phyloP scores from a whole-genome alignment of 805 yeast species.

The Cyberlindnera americana region DNA sequence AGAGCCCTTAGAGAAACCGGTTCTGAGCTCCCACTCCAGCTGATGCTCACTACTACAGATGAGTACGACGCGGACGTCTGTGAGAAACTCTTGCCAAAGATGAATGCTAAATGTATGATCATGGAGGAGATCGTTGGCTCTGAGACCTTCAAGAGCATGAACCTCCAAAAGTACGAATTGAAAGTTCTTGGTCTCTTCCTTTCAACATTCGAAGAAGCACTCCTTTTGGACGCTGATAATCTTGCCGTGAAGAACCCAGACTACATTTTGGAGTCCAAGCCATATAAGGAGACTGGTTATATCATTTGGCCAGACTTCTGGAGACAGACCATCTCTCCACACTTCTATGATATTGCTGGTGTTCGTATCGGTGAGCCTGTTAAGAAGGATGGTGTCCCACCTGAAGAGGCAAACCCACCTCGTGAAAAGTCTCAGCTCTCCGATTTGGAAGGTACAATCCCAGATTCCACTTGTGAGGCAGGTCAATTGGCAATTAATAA shows the following conservation, averaged over 20 bases:
- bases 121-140: conserved; percentile 36
- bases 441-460: conserved; percentile 60
- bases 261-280: conserved; percentile 42
- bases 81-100: conserved; percentile 35
- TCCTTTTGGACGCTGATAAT: conserved; percentile 46
- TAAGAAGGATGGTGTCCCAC: conserved; percentile 34
- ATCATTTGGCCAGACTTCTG: conserved; percentile 71
- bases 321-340: conserved; percentile 65
- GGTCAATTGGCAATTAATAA: conserved; percentile 69
- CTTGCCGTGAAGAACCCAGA: conserved; percentile 45
- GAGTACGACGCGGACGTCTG: conserved; percentile 45
- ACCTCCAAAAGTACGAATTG: conserved; percentile 26
- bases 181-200: conserved; percentile 40
- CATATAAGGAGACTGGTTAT: conserved; percentile 42
- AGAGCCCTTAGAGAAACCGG: conserved; percentile 40
- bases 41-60: conserved; percentile 37
- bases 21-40: conserved; percentile 40
- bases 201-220: conserved; percentile 42
- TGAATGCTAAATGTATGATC: conserved; percentile 41
- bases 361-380: conserved; percentile 38
- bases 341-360: conserved; percentile 49
- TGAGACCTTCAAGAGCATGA: conserved; percentile 18
- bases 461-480: conserved; percentile 69
- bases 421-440: conserved; percentile 40
- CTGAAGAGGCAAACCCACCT: conserved; percentile 43